Percentiles rank a stretch among this genome's conserved stretches.
phyloP scores from a whole-genome alignment of 352 stramenopile genomes.

The Globisporangium camurandrum region DNA sequence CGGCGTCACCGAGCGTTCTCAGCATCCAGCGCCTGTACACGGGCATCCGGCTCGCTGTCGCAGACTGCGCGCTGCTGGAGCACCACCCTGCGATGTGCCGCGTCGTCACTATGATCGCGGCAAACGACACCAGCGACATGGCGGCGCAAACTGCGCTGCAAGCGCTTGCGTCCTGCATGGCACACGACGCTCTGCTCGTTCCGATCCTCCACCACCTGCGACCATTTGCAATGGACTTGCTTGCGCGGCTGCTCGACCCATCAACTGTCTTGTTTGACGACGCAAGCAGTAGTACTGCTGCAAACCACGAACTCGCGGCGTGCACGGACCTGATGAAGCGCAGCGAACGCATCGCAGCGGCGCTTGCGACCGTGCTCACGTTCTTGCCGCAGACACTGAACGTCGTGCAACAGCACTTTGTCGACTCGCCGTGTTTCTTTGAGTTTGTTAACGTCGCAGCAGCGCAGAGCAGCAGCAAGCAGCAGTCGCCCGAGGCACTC shows the following conservation, averaged over 20 bases:
- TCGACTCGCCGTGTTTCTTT: conserved; percentile 69
- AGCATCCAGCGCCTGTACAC: conserved; percentile 22
- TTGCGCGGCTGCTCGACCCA: conserved; percentile 53
- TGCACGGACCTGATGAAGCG: conserved; percentile 44
- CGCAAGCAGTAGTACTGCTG: neutral
- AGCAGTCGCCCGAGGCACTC: conserved; percentile 8
- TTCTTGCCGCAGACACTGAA: conserved; percentile 48
- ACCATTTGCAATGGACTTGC: conserved; percentile 64
- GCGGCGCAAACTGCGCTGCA: conserved; percentile 30
- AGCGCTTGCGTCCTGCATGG: conserved; percentile 44
- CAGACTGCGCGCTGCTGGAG: conserved; percentile 14
- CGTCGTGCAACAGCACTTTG: conserved; percentile 56
- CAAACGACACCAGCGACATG: conserved; percentile 13
- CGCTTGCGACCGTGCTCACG: conserved; percentile 45
- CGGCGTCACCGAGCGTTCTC: conserved; percentile 14
- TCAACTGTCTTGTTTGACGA: conserved; percentile 36
- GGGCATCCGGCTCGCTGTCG: conserved; percentile 18
- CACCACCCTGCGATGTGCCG: conserved; percentile 31
- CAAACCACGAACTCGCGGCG: conserved; percentile 8
- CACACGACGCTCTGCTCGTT: conserved; percentile 33
- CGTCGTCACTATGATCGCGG: conserved; percentile 12
- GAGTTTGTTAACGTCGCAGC: conserved; percentile 45
- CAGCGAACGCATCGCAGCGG: conserved; percentile 40
- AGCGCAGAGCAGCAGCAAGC: conserved; percentile 26
- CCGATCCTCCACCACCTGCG: conserved; percentile 52